These are phyloP conservation scores for Clarkia xantiana DNA, from an alignment of 345 rosid species.

Conservation along the genomic window DNA sequence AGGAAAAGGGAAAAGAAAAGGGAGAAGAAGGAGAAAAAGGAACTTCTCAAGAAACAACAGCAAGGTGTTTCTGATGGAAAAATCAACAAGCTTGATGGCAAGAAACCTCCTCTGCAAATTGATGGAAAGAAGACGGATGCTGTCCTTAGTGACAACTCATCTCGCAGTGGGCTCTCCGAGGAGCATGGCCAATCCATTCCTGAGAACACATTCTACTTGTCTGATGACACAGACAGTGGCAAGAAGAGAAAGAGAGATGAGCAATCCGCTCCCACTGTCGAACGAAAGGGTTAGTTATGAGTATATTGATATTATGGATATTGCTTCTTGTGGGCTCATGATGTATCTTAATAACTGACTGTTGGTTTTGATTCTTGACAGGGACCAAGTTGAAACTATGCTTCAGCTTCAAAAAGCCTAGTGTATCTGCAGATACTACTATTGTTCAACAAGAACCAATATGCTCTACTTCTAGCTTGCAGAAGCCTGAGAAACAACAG, in stretches of 20 bases:
- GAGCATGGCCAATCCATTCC: slow-evolving; percentile 40
- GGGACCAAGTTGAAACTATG: too few relatives aligned
- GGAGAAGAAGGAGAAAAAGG: slow-evolving; percentile 18
- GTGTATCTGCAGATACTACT: too few relatives aligned
- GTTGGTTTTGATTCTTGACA: too few relatives aligned
- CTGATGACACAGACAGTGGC: slow-evolving; percentile 32
- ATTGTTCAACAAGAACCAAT: too few relatives aligned
- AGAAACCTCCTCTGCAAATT: not conserved
- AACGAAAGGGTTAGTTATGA: slow-evolving; percentile 19
- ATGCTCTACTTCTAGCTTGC: too few relatives aligned
- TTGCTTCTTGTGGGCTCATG: too few relatives aligned
- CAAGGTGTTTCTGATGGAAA: slow-evolving; percentile 8
- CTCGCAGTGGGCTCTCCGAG: slow-evolving; percentile 45
- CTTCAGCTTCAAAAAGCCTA: too few relatives aligned
- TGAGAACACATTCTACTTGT: slow-evolving; percentile 15
- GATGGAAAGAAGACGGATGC: not conserved
- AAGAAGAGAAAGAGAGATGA: slow-evolving; percentile 23
- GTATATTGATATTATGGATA: too few relatives aligned
- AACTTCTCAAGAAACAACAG: slow-evolving; percentile 6
- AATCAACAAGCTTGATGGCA: slow-evolving; percentile 4
- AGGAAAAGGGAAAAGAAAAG: slow-evolving; percentile 15
- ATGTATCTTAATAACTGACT: too few relatives aligned
- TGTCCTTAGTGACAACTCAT: slow-evolving; percentile 16
- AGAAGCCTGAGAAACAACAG: too few relatives aligned
- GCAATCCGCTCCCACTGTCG: not conserved